Evolutionary conservation across 805 yeast species (phyloP).

Genomic region (Candida methanosorbosa): DNA sequence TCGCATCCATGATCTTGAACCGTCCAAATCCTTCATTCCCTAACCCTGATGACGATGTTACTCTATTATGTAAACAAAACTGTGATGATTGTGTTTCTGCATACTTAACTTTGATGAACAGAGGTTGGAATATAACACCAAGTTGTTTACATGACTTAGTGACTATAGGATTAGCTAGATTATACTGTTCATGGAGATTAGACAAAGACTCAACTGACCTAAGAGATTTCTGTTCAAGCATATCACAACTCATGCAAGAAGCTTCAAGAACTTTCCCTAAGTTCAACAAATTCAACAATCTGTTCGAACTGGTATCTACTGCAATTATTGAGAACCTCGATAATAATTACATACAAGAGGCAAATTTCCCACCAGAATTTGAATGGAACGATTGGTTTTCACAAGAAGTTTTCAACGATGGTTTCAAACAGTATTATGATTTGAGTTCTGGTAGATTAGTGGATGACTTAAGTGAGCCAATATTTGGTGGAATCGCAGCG

Average conservation of each 20-base stretch:
- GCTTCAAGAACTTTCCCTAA: slow-evolving; percentile 8
- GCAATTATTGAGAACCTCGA: slow-evolving; percentile 12
- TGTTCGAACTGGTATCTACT: slow-evolving; percentile 10
- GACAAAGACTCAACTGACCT: slow-evolving; percentile 9
- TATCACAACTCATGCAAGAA: slow-evolving; percentile 9
- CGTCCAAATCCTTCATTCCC: slow-evolving; percentile 18
- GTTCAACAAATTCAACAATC: slow-evolving; percentile 10
- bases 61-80: slow-evolving; percentile 9
- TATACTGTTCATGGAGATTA: slow-evolving; percentile 17
- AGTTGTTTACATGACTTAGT: slow-evolving; percentile 13
- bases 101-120: slow-evolving; percentile 6
- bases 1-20: slow-evolving; percentile 11
- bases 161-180: slow-evolving; percentile 13
- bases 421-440: slow-evolving; percentile 14
- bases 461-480: slow-evolving; percentile 6
- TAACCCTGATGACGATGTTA: slow-evolving; percentile 8
- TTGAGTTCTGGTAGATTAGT: slow-evolving; percentile 8
- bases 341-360: slow-evolving; percentile 1
- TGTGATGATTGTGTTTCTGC: slow-evolving; percentile 11
- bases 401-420: slow-evolving; percentile 15
- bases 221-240: slow-evolving; percentile 7
- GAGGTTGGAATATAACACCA: slow-evolving; percentile 11
- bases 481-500: too few species aligned
- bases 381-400: slow-evolving; percentile 18
- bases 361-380: slow-evolving; percentile 3